Evolutionary conservation across 768 basidiomycete genomes (phyloP), one percentile per base, ranked within the genome.

Genomic region (Russula virescens): DNA sequence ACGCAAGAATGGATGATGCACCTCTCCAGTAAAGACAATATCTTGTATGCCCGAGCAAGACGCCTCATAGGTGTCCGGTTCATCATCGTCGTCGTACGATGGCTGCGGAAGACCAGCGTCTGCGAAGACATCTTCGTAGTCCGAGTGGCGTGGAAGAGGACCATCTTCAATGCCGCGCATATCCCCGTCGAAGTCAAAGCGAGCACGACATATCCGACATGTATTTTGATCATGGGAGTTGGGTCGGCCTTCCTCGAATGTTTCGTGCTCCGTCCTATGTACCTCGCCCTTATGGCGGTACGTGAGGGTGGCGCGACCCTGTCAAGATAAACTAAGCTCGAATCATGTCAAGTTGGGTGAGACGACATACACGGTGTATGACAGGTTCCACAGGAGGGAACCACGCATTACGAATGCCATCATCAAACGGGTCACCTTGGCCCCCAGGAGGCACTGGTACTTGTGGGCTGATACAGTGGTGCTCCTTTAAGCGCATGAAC

Each of bases 11-110:
- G 28, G 38, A 54, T 26, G 31, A 69, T 75, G 63, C 60, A 85
- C 84, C 73, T 80, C 78, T 57, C 87, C 87, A 14, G 80, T 81
- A 64, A 89, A 71, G 34, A 87, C 75, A 50, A 85, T 80, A 66
- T 89, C 87, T 58, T 73, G 73, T 5, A 87, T 77, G 1, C 87
- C 86, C 35, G 75, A 70, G 58, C 88, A 89, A 23, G 61, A 58
- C 63, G 62, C 60, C 13, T 69, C 68, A 23, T 62, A 64, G 16
- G 28, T 61, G 21, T 68, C 61, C 59, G 50, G 69, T 0, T 75
- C 72, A 2, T 71, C 70, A 1, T 66, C 72, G 1, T 66, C 71
- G 26, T 66, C 73, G 5, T 74, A 71, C 7, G 72, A 73, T 1
- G 62, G 62, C 26, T 31, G 60, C 58, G 51, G 26, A 58, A 70